Evolutionary conservation across 441 rosid species (phyloP).

Genomic region (Aquilaria agallochum): DNA sequence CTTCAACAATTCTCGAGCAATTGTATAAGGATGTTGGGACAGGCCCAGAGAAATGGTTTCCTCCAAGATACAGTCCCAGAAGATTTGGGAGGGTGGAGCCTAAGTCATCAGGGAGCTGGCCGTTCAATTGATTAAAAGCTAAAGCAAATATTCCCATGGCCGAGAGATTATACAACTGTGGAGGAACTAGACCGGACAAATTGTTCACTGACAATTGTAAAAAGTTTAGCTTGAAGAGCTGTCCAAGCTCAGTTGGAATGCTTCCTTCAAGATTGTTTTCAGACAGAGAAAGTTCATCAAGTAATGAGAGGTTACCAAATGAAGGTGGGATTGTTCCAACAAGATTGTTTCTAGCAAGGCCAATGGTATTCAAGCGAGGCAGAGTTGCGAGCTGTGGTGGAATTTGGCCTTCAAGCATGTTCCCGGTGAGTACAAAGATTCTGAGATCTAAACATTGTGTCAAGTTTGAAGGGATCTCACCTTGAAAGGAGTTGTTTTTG

Average conservation of each 20-base stretch:
- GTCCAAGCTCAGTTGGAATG: conserved; percentile 11
- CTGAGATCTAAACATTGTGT: not conserved
- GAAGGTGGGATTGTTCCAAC: conserved; percentile 12
- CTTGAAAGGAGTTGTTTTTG: not conserved
- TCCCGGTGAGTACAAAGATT: not conserved
- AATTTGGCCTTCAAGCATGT: conserved; percentile 2
- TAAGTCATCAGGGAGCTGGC: not conserved
- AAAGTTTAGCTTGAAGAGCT: not conserved
- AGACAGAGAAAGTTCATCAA: not conserved
- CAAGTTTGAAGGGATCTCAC: conserved; percentile 6
- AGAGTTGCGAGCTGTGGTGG: conserved; percentile 7
- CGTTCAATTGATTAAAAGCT: not conserved
- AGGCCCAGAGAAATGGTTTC: conserved; percentile 1
- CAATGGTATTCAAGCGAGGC: not conserved
- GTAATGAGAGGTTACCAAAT: conserved; percentile 1
- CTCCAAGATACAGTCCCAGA: not conserved
- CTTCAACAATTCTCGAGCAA: conserved; percentile 1
- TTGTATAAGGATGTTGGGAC: conserved; percentile 14
- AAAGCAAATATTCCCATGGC: not conserved
- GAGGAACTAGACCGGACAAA: conserved; percentile 6
- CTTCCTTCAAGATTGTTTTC: conserved; percentile 1
- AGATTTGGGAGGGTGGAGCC: conserved; percentile 4
- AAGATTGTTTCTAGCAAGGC: not conserved
- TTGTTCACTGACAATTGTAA: not conserved
- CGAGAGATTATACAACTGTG: conserved; percentile 9